Evolutionary conservation across 345 rosid genomes (phyloP).

Genomic region (Citrus mangshanensis): DNA sequence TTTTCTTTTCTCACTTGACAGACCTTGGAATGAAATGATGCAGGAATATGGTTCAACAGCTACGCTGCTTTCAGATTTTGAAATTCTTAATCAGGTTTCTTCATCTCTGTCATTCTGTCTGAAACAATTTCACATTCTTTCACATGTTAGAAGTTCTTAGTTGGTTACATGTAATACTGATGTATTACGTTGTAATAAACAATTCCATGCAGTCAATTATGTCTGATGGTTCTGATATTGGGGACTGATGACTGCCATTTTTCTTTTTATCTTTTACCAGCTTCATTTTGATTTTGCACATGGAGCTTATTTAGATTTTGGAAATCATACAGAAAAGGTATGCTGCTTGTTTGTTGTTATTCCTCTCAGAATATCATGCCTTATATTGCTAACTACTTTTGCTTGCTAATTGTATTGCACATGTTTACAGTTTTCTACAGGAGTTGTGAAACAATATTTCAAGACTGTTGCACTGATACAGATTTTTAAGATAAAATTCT

Average conservation of each 20-base stretch:
- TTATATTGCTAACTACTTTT: not conserved
- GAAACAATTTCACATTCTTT: constrained; percentile 1
- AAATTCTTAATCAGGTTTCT: constrained; percentile 71
- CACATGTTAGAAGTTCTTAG: constrained; percentile 4
- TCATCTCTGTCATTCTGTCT: not conserved
- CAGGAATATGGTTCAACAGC: constrained; percentile 63
- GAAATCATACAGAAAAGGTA: constrained; percentile 91
- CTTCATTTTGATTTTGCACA: constrained; percentile 73
- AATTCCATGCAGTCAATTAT: not conserved
- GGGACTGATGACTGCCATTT: not conserved
- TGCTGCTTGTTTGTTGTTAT: constrained; percentile 9
- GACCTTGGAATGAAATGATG: constrained; percentile 23
- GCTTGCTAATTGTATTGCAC: not conserved
- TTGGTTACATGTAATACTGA: not conserved
- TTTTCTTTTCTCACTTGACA: not conserved
- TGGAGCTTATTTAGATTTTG: constrained; percentile 89
- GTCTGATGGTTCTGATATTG: not conserved
- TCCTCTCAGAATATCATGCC: constrained; percentile 3
- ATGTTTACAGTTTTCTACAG: not conserved
- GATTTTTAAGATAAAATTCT: not conserved
- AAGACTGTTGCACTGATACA: not conserved
- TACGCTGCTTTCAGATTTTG: constrained; percentile 75
- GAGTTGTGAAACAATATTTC: not conserved
- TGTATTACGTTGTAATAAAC: not conserved
- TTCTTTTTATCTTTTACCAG: constrained; percentile 34